Percentiles rank a stretch among this genome's conserved stretches.
Evolutionary conservation across 805 yeast species (phyloP).

Genomic region (Zygotorulaspora sp.): DNA sequence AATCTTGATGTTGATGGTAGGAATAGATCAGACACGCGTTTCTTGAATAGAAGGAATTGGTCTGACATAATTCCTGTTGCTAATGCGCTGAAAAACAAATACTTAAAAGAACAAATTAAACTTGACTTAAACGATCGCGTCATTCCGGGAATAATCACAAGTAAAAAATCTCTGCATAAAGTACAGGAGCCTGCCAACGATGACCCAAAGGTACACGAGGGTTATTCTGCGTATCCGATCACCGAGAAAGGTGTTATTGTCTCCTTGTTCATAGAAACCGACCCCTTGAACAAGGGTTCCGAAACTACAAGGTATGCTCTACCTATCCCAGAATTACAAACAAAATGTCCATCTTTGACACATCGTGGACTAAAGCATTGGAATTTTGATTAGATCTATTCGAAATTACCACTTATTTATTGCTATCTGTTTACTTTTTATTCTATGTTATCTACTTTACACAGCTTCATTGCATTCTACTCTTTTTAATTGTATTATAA

Average conservation of each 20-base stretch:
- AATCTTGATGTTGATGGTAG: slow-evolving; percentile 52
- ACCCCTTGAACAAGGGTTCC: slow-evolving; percentile 44
- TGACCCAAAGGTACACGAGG: slow-evolving; percentile 28
- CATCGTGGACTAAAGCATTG: slow-evolving; percentile 32
- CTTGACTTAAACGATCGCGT: slow-evolving; percentile 18
- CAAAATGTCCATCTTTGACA: slow-evolving; percentile 25
- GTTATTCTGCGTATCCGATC: slow-evolving; percentile 57
- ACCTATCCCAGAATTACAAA: slow-evolving; percentile 57
- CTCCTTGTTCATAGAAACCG: slow-evolving; percentile 69
- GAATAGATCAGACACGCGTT: slow-evolving; percentile 41
- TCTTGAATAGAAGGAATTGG: slow-evolving; percentile 68
- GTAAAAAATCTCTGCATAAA: slow-evolving; percentile 43
- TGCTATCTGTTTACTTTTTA: too few relatives aligned
- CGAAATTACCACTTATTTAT: too few relatives aligned
- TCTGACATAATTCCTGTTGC: slow-evolving; percentile 56
- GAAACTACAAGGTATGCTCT: slow-evolving; percentile 63
- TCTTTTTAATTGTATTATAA: too few relatives aligned
- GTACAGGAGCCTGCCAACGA: slow-evolving; percentile 14
- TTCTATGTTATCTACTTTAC: too few relatives aligned
- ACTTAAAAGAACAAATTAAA: slow-evolving; percentile 12
- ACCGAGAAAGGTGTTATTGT: slow-evolving; percentile 56
- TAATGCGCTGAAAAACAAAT: slow-evolving; percentile 32
- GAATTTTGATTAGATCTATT: slow-evolving; percentile 3
- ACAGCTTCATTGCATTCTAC: too few relatives aligned
- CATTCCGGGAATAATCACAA: slow-evolving; percentile 29